Evolutionary conservation across 768 basidiomycete genomes (phyloP).

Genomic region (Mycena haematopus): DNA sequence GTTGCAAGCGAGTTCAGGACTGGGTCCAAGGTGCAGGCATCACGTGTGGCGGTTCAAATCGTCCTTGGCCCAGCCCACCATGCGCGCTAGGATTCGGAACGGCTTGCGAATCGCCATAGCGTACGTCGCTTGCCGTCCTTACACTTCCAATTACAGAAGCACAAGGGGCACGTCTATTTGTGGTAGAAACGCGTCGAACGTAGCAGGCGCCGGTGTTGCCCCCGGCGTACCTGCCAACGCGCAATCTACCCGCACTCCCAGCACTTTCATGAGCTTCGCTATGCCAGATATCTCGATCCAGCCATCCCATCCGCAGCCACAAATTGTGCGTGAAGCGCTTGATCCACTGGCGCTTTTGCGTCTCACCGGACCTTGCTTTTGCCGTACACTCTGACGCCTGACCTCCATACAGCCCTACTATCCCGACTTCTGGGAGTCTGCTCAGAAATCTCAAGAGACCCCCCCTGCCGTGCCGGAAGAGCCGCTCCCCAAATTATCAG

Average conservation of each 20-base stretch:
- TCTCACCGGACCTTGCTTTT: conserved; percentile 55
- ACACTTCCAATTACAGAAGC: conserved; percentile 29
- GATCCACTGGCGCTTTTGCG: conserved; percentile 12
- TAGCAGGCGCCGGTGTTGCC: conserved; percentile 36
- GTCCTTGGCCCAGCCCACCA: not conserved
- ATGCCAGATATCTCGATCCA: conserved; percentile 63
- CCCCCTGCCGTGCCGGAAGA: conserved; percentile 30
- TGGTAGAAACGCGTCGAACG: conserved; percentile 36
- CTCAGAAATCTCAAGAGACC: conserved; percentile 17
- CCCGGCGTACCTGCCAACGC: conserved; percentile 51
- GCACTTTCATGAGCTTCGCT: conserved; percentile 52
- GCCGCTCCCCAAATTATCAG: conserved; percentile 48
- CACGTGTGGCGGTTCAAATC: not conserved
- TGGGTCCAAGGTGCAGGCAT: not conserved
- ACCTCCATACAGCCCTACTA: conserved; percentile 52
- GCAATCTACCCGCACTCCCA: conserved; percentile 33
- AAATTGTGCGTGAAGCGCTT: conserved; percentile 58
- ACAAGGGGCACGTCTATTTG: conserved; percentile 9
- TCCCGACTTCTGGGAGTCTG: conserved; percentile 54
- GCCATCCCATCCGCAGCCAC: conserved; percentile 49
- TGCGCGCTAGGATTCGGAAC: conserved; percentile 1
- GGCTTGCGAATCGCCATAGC: not conserved
- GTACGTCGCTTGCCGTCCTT: conserved; percentile 21
- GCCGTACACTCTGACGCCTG: conserved; percentile 40
- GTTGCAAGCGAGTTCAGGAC: not conserved